Evolutionary conservation across 2,329 filamentous ascomycete genomes (phyloP), one percentile per base, ranked within the genome.

Genomic region (Phialemoniopsis sp.): DNA sequence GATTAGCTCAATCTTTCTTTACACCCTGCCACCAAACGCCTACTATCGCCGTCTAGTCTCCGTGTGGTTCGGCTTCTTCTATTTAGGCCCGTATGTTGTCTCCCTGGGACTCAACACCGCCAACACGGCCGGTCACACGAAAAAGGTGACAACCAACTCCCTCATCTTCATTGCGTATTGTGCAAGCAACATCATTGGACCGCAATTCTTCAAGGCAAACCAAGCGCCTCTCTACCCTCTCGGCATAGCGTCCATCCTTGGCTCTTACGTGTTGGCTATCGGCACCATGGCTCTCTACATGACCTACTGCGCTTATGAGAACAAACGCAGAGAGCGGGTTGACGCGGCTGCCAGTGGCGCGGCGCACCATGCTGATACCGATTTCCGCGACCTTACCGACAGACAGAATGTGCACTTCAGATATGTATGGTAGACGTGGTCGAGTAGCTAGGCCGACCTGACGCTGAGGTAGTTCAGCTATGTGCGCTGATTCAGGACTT

Each of bases 361-460:
- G 3, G 43, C 41, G 13, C 53, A 56, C 30, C 43, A 44, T 36
- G 44, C 51, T 32, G 49, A 56, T 30, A 54, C 46, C 40, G 55
- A 57, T 35, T 59, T 59, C 33, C 45, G 56, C 7, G 55, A 58
- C 36, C 37, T 56, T 18, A 59, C 56, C 6, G 78, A 81, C 44
- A 67, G 56, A 50, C 69, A 81, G 58, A 81, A 82, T 48, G 68
- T 65, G 49, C 66, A 63, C 14, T 80, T 81, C 53, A 65, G 73
- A 36, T 80, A 81, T n/a, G n/a, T n/a, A n/a, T n/a, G n/a, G n/a
- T n/a, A n/a, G n/a, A n/a, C n/a, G n/a, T n/a, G n/a, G n/a, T n/a
- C n/a, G n/a, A n/a, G n/a, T n/a, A n/a, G n/a, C n/a, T n/a, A n/a
- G n/a, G n/a, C n/a, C n/a, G n/a, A n/a, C n/a, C n/a, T n/a, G n/a